Percentiles rank a stretch among this genome's conserved stretches.
Conservation (phyloP, 441 rosid genomes). For the Manihot esculenta region DNA sequence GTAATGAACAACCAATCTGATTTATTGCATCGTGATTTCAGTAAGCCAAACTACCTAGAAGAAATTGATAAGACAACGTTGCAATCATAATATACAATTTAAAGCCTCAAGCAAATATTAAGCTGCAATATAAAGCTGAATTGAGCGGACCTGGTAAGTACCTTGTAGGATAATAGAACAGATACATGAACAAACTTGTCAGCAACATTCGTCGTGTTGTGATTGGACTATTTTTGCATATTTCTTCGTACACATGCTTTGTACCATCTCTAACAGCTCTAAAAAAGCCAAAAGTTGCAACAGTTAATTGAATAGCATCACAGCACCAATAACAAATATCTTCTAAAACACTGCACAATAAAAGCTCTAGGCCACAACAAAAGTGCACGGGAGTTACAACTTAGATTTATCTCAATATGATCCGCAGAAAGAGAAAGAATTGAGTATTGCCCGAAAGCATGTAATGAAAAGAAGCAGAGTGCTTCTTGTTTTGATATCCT, state of each 20-base stretch:
- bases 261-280: constrained; percentile 39
- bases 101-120: constrained; percentile 1
- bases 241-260: constrained; percentile 37
- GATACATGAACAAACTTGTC: constrained; percentile 54
- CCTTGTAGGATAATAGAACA: constrained; percentile 76
- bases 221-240: constrained; percentile 35
- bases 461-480: too few species aligned
- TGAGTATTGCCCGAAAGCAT: too few species aligned
- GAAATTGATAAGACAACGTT: neutral
- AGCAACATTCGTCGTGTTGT: constrained; percentile 54
- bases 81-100: neutral
- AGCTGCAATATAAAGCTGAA: constrained; percentile 38
- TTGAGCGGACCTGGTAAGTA: constrained; percentile 88
- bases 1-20: neutral
- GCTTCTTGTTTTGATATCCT: too few species aligned
- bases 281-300: constrained; percentile 23
- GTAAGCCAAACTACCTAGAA: neutral
- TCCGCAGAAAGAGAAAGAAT: too few species aligned
- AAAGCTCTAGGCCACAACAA: too few species aligned
- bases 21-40: neutral
- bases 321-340: too few species aligned
- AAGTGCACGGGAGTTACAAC: too few species aligned
- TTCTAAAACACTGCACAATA: too few species aligned
- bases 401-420: too few species aligned
- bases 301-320: neutral